phyloP scores from a whole-genome alignment of 2,329 filamentous ascomycete species.

The Diaporthe citri region DNA sequence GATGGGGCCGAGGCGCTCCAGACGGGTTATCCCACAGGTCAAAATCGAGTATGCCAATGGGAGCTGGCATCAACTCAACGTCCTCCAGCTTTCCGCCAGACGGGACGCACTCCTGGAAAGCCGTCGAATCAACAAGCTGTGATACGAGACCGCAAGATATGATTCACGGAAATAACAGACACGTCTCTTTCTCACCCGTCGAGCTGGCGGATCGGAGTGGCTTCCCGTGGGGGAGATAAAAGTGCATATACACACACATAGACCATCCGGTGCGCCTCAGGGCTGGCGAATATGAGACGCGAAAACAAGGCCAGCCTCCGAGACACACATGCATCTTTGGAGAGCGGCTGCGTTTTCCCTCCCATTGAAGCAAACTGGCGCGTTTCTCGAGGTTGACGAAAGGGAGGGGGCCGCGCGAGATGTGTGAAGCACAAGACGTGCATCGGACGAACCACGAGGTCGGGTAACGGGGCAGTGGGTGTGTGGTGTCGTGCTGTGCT shows the following conservation, averaged over 20 bases:
- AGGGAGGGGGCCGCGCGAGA: background rate
- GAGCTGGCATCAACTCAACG: background rate
- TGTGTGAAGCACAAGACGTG: constrained; percentile 4
- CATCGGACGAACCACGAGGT: constrained; percentile 6
- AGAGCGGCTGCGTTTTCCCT: background rate
- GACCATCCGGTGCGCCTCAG: background rate
- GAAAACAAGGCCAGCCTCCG: background rate
- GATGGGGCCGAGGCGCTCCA: background rate
- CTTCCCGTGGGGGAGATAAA: background rate
- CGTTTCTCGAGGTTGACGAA: background rate
- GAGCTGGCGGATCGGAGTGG: constrained; percentile 8
- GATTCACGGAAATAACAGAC: constrained; percentile 20
- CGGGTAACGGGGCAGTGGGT: background rate
- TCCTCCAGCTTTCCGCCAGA: background rate
- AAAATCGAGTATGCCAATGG: background rate
- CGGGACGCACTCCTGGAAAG: background rate
- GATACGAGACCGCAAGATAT: background rate
- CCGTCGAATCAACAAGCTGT: background rate
- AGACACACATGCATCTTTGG: background rate
- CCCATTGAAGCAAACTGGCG: background rate
- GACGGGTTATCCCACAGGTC: background rate
- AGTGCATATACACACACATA: constrained; percentile 1
- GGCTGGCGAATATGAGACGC: constrained; percentile 3
- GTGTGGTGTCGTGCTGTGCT: constrained; percentile 13
- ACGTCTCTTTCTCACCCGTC: background rate